A percentile compares a stretch with the other conserved stretches of the same genome.
These are phyloP conservation scores for Paramecium sexaurelia DNA, from an alignment of 73 alveolate genomes.

Conservation along the genomic window DNA sequence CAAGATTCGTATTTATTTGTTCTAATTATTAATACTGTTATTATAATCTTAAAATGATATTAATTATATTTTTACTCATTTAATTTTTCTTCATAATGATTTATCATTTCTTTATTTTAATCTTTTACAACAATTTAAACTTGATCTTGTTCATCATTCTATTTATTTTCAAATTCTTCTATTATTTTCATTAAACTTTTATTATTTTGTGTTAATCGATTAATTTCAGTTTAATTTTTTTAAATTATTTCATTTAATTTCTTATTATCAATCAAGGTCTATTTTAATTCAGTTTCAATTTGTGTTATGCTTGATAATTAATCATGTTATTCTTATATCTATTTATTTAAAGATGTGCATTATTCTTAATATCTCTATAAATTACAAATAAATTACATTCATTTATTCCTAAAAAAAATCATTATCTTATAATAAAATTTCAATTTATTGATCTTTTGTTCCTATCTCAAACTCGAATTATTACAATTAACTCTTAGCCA, in stretches of 20 bases:
- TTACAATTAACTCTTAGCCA: neutral
- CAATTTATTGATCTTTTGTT: neutral
- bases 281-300: neutral
- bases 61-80: neutral
- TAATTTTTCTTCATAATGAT: neutral
- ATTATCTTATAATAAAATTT: neutral
- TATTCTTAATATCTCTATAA: neutral
- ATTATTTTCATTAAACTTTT: neutral
- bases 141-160: neutral
- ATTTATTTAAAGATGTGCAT: neutral
- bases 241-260: neutral
- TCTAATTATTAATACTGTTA: neutral
- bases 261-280: neutral
- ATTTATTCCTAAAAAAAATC: neutral
- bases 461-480: neutral
- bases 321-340: neutral
- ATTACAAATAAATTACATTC: neutral
- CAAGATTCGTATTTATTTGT: neutral
- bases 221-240: constrained; percentile 7
- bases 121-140: neutral
- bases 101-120: neutral
- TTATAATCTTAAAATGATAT: neutral
- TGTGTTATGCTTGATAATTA: neutral
- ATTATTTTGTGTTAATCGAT: neutral
- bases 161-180: neutral